A percentile compares a stretch with the other conserved stretches of the same genome.
Conservation (phyloP, 352 stramenopile species). For the Pythium volutum region DNA sequence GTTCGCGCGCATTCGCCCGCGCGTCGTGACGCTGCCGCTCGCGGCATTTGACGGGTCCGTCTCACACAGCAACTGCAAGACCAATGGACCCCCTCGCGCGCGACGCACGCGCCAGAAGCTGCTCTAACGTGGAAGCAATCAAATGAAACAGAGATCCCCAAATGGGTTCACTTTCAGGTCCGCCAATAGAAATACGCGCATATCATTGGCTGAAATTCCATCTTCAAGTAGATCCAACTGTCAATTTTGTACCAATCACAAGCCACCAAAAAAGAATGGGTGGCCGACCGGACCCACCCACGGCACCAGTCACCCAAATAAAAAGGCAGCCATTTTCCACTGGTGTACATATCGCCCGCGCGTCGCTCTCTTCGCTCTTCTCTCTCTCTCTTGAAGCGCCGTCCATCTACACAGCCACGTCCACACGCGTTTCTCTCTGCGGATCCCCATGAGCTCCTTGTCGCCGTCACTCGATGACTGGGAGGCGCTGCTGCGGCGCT, state of each 20-base stretch:
- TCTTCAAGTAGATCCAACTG: not conserved
- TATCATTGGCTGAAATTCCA: slow-evolving; percentile 24
- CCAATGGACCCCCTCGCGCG: too few species aligned
- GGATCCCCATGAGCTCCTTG: slow-evolving; percentile 20
- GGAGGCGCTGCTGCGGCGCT: slow-evolving; percentile 66
- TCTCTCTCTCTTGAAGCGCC: not conserved
- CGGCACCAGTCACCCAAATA: slow-evolving; percentile 1
- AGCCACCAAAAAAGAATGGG: slow-evolving; percentile 25
- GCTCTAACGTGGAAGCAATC: not conserved
- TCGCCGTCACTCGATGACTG: slow-evolving; percentile 36
- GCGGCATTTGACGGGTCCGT: slow-evolving; percentile 7
- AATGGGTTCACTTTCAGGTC: slow-evolving; percentile 27
- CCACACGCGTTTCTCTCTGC: not conserved
- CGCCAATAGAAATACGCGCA: not conserved
- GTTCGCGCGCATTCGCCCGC: slow-evolving; percentile 27
- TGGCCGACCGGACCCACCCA: not conserved
- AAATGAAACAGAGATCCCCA: not conserved
- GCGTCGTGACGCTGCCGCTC: slow-evolving; percentile 30
- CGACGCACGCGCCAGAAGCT: not conserved
- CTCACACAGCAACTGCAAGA: not conserved
- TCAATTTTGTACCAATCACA: slow-evolving; percentile 24
- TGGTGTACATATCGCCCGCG: not conserved
- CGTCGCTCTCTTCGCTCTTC: not conserved
- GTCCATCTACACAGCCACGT: not conserved
- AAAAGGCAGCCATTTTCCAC: slow-evolving; percentile 23